Evolutionary conservation across 345 rosid species (phyloP).

Genomic region (Atalantia buxifolia): DNA sequence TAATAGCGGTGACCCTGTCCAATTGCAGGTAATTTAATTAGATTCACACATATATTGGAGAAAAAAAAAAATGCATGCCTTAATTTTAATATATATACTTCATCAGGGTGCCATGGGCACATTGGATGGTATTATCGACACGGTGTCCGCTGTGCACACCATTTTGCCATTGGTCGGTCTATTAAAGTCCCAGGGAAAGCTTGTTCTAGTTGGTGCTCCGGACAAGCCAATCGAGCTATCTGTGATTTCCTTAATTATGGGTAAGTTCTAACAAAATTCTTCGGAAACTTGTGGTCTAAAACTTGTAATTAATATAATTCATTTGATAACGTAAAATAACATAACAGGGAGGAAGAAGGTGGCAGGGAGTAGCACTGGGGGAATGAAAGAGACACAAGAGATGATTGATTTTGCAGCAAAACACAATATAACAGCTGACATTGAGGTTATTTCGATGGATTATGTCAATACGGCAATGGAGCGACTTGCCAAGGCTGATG

Average conservation of each 20-base stretch:
- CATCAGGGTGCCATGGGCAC: conserved; percentile 27
- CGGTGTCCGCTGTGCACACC: conserved; percentile 21
- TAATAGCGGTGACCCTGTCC: neutral
- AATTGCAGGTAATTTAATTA: conserved; percentile 2
- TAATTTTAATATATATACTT: too few relatives aligned
- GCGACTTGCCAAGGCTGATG: neutral
- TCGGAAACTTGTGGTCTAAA: neutral
- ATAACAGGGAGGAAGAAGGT: neutral
- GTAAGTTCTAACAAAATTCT: conserved; percentile 14
- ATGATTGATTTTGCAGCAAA: neutral
- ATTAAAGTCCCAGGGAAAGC: conserved; percentile 34
- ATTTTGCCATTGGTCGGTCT: conserved; percentile 32
- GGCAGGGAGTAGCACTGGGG: neutral
- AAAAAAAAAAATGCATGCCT: too few relatives aligned
- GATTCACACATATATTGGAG: too few relatives aligned
- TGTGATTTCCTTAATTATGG: conserved; percentile 32
- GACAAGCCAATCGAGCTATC: conserved; percentile 36
- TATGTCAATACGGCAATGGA: neutral
- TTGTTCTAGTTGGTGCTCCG: conserved; percentile 40
- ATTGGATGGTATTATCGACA: conserved; percentile 29
- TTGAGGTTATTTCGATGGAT: neutral
- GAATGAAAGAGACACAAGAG: neutral
- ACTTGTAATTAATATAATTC: neutral
- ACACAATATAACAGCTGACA: neutral
- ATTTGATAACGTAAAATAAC: neutral